Evolutionary conservation across 2,329 filamentous ascomycete genomes (phyloP).

Genomic region (Trichoderma pleuroti): DNA sequence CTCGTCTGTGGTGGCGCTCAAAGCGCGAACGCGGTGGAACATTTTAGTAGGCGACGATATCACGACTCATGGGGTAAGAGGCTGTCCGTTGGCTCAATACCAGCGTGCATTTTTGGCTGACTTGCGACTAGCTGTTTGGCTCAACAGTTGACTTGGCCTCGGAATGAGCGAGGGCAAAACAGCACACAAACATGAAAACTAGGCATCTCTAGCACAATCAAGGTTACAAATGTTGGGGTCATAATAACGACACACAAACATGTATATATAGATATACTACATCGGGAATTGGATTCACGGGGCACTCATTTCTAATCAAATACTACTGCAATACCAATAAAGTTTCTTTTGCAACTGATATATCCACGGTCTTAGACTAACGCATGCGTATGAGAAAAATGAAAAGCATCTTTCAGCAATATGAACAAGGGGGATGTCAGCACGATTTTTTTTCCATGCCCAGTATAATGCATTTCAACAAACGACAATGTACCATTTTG

Average conservation of each 20-base stretch:
- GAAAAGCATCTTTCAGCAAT: constrained; percentile 1
- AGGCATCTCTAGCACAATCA: background rate
- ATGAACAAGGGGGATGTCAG: constrained; percentile 5
- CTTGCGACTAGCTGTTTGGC: background rate
- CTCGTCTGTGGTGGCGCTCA: background rate
- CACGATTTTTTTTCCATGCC: constrained; percentile 9
- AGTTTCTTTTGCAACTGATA: background rate
- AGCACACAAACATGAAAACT: background rate
- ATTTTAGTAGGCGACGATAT: background rate
- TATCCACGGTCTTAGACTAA: background rate
- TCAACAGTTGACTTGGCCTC: background rate
- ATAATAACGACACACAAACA: background rate
- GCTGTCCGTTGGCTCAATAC: constrained; percentile 15
- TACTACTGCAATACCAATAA: constrained; percentile 4
- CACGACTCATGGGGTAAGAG: constrained; percentile 14
- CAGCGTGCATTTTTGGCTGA: constrained; percentile 8
- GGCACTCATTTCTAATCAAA: background rate
- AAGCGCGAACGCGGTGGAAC: background rate
- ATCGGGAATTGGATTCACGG: background rate
- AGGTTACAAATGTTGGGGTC: background rate
- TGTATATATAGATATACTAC: background rate
- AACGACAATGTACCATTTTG: constrained; percentile 7
- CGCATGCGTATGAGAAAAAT: background rate
- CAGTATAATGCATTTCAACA: constrained; percentile 12
- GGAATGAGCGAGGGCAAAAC: background rate